Evolutionary conservation across 768 basidiomycete species (phyloP), one percentile per base, ranked within the genome.

Genomic region (Suillus clintonianus): DNA sequence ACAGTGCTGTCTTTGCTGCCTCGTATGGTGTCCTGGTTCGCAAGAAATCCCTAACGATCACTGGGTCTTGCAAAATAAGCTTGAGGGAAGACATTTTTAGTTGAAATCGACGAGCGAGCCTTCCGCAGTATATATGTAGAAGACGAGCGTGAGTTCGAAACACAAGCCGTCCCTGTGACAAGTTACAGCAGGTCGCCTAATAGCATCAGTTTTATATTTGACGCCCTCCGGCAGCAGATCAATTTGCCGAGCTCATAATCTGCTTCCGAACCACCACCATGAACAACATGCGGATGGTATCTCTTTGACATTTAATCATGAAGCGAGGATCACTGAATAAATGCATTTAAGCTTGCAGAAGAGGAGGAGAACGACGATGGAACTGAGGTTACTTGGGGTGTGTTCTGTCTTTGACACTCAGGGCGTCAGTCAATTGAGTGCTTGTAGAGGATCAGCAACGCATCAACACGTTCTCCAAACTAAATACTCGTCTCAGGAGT

Each of bases 401-500:
- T 65, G 83, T 76, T 68, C 50, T 47, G 41, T 50, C 15, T 39
- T 53, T 57, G 48, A 17, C 37, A 39, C 32, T 24, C 24, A 2
- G 6, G 37, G 22, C n/a, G n/a, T 17, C 34, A 22, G 32, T 60
- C 39, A 5, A 63, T 22, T 47, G 50, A 42, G 59, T 59, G 11
- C 41, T 50, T 43, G 47, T 69, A 90, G 86, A 87, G 82, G 94
- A 95, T 74, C 95, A 98, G 75, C 89, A 95, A 68, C 86, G 87
- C 34, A 98, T 98, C 78, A 97, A 90, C 78, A 82, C 86, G 0
- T 97, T 98, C 74, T 97, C 95, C 0, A 96, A 94, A 74, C 81
- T 96, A 43, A 97, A 97, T 70, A 89, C 88, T 9, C 87, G 95
- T 54, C 76, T 92, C 63, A 83, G 87, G 8, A 81, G 82, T 32